phyloP scores from a whole-genome alignment of 2,329 filamentous ascomycete genomes.

The Cordyceps tenuipes region DNA sequence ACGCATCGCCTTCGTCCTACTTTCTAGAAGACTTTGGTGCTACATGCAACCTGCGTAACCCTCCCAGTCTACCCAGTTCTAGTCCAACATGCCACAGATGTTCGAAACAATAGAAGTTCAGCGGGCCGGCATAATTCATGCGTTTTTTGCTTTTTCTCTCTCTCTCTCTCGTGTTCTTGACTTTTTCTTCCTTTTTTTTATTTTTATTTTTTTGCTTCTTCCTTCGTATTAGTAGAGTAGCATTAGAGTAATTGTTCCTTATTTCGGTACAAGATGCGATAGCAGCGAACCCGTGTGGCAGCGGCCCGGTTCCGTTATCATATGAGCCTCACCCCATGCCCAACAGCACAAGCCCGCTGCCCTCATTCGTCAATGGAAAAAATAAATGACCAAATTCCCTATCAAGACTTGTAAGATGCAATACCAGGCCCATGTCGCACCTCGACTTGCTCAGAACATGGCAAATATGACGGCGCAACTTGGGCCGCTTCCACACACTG shows the following conservation, averaged over 20 bases:
- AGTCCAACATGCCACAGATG: neutral
- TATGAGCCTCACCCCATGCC: neutral
- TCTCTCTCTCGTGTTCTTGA: no score
- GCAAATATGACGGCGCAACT: neutral
- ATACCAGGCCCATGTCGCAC: neutral
- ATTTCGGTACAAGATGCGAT: neutral
- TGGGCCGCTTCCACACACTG: neutral
- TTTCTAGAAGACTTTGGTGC: constrained; percentile 4
- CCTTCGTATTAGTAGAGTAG: neutral
- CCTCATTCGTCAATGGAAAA: neutral
- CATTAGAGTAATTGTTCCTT: neutral
- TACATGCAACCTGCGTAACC: neutral
- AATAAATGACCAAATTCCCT: neutral
- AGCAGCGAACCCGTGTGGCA: neutral
- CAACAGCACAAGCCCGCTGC: neutral
- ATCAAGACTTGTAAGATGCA: neutral
- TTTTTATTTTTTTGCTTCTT: no score
- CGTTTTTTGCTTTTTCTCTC: neutral
- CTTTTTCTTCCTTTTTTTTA: no score
- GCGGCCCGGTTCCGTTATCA: neutral
- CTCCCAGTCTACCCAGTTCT: neutral
- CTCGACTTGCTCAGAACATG: neutral
- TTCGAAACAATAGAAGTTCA: neutral
- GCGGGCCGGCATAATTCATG: neutral
- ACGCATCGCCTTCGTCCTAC: neutral